Evolutionary conservation across 176 grass and related monocot species (phyloP).

Genomic region (Dendrocalamus sinicus): DNA sequence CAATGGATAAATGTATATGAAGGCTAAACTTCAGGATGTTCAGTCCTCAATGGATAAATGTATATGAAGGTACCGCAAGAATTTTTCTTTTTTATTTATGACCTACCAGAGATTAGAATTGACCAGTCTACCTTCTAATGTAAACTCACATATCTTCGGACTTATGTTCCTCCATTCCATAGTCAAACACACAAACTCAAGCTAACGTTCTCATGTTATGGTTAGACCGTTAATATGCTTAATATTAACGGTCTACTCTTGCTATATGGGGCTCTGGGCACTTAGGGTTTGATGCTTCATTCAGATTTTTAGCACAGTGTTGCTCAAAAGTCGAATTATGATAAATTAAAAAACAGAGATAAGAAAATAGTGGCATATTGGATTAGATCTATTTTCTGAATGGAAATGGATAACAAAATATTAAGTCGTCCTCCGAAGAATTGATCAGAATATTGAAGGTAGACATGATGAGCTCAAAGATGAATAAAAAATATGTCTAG

Average conservation of each 20-base stretch:
- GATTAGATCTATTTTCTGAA: background rate
- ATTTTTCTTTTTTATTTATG: background rate
- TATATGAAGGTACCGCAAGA: background rate
- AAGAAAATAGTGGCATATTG: background rate
- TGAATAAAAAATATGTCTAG: background rate
- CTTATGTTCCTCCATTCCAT: background rate
- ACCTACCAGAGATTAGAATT: background rate
- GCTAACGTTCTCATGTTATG: background rate
- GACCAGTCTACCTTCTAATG: background rate
- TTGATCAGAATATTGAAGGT: background rate
- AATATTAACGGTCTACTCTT: background rate
- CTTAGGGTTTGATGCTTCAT: background rate
- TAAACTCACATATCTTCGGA: background rate
- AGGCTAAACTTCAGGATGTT: background rate
- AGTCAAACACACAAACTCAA: background rate
- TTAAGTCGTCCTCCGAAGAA: background rate
- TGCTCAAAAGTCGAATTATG: background rate
- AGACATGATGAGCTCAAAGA: background rate
- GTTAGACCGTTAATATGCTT: background rate
- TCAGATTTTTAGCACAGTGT: background rate
- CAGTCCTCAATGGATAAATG: too few species aligned
- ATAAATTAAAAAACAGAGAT: background rate
- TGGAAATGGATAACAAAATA: background rate
- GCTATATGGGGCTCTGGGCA: background rate
- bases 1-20: too few species aligned